phyloP scores from a whole-genome alignment of 139 green algal genomes.

The Chloropicon primus region DNA sequence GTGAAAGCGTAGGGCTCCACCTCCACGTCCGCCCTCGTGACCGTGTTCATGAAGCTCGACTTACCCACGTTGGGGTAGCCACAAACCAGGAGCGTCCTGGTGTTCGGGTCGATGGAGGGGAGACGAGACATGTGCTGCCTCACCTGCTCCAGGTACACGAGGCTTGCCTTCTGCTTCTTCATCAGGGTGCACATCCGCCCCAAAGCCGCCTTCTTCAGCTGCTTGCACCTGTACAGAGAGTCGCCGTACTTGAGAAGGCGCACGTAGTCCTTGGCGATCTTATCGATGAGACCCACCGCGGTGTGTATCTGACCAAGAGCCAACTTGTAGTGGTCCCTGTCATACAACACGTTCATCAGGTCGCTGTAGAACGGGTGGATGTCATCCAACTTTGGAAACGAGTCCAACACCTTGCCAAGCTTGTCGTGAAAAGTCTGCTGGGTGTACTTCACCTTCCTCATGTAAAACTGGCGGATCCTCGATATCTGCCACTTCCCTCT shows the following conservation, averaged over 20 bases:
- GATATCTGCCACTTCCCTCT: constrained; percentile 73
- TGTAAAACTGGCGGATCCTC: constrained; percentile 98
- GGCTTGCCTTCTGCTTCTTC: constrained; percentile 76
- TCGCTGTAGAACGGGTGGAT: constrained; percentile 98
- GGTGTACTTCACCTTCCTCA: constrained; percentile 67
- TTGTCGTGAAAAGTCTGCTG: constrained; percentile 87
- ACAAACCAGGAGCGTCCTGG: constrained; percentile 86
- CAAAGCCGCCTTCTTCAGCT: constrained; percentile 91
- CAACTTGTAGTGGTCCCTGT: constrained; percentile 99
- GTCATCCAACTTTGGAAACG: constrained; percentile 97
- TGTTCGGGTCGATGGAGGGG: constrained; percentile 95
- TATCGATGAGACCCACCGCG: constrained; percentile 84
- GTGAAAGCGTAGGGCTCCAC: constrained; percentile 97
- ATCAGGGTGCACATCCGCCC: constrained; percentile 99
- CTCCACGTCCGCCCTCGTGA: constrained; percentile 86
- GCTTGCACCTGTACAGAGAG: constrained; percentile 96
- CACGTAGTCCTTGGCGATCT: constrained; percentile 91
- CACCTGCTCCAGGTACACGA: constrained; percentile 96
- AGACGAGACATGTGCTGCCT: constrained; percentile 95
- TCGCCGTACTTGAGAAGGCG: constrained; percentile 98
- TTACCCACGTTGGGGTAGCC: constrained; percentile 99
- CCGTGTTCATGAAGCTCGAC: constrained; percentile 92
- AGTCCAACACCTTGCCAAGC: constrained; percentile 80
- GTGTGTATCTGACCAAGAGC: constrained; percentile 92
- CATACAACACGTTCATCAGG: constrained; percentile 98